These are phyloP conservation scores for Medicago ruthenica DNA, from an alignment of 306 rosid species.

Conservation along the genomic window DNA sequence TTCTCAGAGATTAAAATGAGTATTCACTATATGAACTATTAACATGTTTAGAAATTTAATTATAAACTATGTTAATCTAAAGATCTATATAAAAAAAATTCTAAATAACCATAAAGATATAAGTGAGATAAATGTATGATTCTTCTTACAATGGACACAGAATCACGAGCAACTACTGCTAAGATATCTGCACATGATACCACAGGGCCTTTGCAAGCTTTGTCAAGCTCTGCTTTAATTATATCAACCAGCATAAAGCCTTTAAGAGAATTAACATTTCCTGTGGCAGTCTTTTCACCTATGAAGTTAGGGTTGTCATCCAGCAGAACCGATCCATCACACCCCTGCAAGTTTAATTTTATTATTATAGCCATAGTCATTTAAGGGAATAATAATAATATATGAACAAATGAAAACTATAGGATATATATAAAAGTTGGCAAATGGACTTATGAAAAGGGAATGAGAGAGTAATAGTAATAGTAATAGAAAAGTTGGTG, in stretches of 20 bases:
- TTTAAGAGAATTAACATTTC: conserved; percentile 51
- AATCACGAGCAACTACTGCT: conserved; percentile 59
- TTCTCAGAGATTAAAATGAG: too few species aligned
- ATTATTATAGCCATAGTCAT: not conserved
- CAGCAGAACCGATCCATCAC: conserved; percentile 71
- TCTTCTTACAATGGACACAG: conserved; percentile 50
- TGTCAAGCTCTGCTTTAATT: conserved; percentile 45
- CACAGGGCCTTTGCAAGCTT: conserved; percentile 40
- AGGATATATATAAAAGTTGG: too few species aligned
- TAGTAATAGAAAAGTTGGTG: too few species aligned
- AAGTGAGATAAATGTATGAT: not conserved
- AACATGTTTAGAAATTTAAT: too few species aligned
- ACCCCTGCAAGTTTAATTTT: conserved; percentile 50
- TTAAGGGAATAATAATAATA: not conserved
- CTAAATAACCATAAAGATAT: too few species aligned
- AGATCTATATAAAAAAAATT: too few species aligned
- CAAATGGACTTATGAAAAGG: too few species aligned
- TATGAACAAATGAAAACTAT: not conserved
- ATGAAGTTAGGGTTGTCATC: conserved; percentile 53
- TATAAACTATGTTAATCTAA: too few species aligned
- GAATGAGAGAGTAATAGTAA: too few species aligned
- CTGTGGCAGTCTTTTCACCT: conserved; percentile 63
- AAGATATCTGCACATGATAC: conserved; percentile 61
- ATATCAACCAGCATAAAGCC: conserved; percentile 46
- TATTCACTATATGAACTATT: too few species aligned